Evolutionary conservation across 371 early-diverging fungal species (phyloP).

Genomic region (Mucor irregularis): DNA sequence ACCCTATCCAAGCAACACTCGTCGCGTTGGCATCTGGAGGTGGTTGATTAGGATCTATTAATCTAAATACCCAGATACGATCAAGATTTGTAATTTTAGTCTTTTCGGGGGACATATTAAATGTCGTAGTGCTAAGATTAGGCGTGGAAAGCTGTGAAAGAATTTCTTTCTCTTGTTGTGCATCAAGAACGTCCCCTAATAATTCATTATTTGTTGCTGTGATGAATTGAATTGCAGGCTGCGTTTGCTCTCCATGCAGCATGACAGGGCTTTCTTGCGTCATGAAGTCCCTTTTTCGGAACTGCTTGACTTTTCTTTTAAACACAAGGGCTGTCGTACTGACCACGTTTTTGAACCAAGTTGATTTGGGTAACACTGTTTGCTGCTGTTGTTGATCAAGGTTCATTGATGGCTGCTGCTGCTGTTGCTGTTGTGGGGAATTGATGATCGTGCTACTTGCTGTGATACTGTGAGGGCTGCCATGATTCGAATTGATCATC

Average conservation of each 20-base stretch:
- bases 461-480: no score
- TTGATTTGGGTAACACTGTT: neutral
- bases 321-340: neutral
- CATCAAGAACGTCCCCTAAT: slow-evolving; percentile 25
- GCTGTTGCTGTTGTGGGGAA: neutral
- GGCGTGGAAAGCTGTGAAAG: slow-evolving; percentile 3
- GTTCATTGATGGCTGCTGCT: neutral
- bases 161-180: slow-evolving; percentile 14
- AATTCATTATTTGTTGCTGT: neutral
- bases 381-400: neutral
- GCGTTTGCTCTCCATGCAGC: neutral
- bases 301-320: neutral
- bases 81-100: slow-evolving; percentile 17
- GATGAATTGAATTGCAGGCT: slow-evolving; percentile 10
- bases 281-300: neutral
- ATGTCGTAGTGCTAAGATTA: neutral
- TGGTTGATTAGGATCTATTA: neutral
- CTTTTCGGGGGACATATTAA: slow-evolving; percentile 4
- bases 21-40: no score
- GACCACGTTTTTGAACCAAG: slow-evolving; percentile 4
- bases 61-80: slow-evolving; percentile 37
- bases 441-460: no score
- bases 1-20: slow-evolving; percentile 27
- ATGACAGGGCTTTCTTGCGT: neutral
- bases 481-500: neutral